These are phyloP conservation scores for Diaporthe velutina DNA, from an alignment of 2,329 filamentous ascomycete species.

Conservation along the genomic window DNA sequence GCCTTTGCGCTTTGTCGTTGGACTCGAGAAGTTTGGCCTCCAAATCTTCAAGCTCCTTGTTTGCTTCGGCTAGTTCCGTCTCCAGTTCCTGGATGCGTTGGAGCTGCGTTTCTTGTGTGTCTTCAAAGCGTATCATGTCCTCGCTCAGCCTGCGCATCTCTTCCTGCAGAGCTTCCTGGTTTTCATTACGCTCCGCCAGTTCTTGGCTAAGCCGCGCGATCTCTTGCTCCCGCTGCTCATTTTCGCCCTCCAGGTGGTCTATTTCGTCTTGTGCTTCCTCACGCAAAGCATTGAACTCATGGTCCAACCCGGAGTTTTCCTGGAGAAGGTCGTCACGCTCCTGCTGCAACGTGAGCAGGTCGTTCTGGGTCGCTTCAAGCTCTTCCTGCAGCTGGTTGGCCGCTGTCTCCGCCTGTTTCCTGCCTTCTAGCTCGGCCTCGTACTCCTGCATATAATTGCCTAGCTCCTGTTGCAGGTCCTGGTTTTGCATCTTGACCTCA, in stretches of 20 bases:
- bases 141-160: constrained; percentile 96
- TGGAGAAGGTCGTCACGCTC: constrained; percentile 90
- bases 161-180: constrained; percentile 89
- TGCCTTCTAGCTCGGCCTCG: constrained; percentile 76
- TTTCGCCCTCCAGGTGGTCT: constrained; percentile 76
- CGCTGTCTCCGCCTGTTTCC: constrained; percentile 70
- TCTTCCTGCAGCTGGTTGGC: constrained; percentile 81
- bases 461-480: constrained; percentile 86
- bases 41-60: constrained; percentile 86
- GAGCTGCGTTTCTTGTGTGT: constrained; percentile 85
- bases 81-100: constrained; percentile 86
- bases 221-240: constrained; percentile 79
- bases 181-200: constrained; percentile 82
- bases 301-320: constrained; percentile 68
- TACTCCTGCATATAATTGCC: constrained; percentile 85
- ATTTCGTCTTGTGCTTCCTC: constrained; percentile 77
- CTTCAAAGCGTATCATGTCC: constrained; percentile 86
- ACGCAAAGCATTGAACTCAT: constrained; percentile 71
- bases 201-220: constrained; percentile 78
- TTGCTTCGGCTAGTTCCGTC: constrained; percentile 84
- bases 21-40: constrained; percentile 87
- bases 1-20: constrained; percentile 87
- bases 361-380: constrained; percentile 81
- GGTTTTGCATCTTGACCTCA: constrained; percentile 87
- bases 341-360: constrained; percentile 81